Evolutionary conservation across 768 basidiomycete genomes (phyloP), one percentile per base, ranked within the genome.

Genomic region (Boletus pseudo-olivaceus): DNA sequence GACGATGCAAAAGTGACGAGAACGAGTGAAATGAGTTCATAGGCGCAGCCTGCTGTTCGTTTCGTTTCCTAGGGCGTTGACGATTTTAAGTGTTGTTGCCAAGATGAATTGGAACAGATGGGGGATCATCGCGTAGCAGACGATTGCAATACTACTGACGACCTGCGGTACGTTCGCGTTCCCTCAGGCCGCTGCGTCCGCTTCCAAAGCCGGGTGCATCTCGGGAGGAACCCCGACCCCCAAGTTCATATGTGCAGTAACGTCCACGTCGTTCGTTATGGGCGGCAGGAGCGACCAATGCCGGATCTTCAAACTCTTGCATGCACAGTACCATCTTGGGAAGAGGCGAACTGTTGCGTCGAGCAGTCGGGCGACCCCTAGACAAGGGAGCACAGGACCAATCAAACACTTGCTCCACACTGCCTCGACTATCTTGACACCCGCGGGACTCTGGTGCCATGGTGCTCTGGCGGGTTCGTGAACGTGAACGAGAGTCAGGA

Each of bases 141-240:
- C 38, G 29, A 32, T 51, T 20, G 40, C 35, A n/a, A 42, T 26
- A 41, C 59, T 62, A 72, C 67, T 60, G 61, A 46, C 63, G 67
- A 30, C 63, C 57, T 17, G 62, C 61, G 7, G 63, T 64, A 35
- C 74, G 71, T 51, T 73, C 73, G 42, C 76, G 73, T 38, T 75
- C 72, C 62, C 80, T 58, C 47, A 88, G 67, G 7, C 86, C 87
- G 58, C 85, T 88, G 47, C 86, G 79, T 49, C 86, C 86, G 39
- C 72, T 73, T 6, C 85, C 86, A 54, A 72, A 82, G 9, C 86
- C 86, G 35, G 85, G 85, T 3, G 81, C 84, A 35, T 75, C 71
- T n/a, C 69, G 70, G 33, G 72, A 72, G 44, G 61, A 61, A 30
- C 70, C 73, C 19, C 71, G 57, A 2, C 73, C 78, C 40, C 79